These are phyloP conservation scores for Cystoderma amianthinum DNA, from an alignment of 768 basidiomycete species.

Conservation along the genomic window DNA sequence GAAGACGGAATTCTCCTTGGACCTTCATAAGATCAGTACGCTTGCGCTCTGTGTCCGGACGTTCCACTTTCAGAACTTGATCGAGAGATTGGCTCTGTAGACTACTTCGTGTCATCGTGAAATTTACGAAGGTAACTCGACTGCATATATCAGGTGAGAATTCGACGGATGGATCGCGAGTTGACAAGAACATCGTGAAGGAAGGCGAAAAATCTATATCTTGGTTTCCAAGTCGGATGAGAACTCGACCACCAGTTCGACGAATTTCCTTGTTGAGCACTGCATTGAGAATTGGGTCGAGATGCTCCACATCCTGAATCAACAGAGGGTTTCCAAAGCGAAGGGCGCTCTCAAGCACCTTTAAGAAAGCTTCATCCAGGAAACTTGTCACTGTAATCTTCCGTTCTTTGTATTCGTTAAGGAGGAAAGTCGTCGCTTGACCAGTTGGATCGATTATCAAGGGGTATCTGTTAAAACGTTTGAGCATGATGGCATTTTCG, in stretches of 20 bases:
- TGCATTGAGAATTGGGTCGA: conserved; percentile 95
- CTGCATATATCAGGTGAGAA: conserved; percentile 99
- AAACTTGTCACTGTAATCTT: conserved; percentile 99
- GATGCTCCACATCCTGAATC: conserved; percentile 96
- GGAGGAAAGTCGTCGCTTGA: conserved; percentile 89
- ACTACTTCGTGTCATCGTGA: conserved; percentile 98
- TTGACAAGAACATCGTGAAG: conserved; percentile 99
- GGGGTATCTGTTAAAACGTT: conserved; percentile 95
- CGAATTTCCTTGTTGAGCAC: conserved; percentile 96
- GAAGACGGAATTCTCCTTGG: conserved; percentile 94
- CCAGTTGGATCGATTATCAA: conserved; percentile 98
- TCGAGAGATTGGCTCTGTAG: conserved; percentile 97
- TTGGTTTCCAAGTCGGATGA: conserved; percentile 94
- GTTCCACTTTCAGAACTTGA: conserved; percentile 93
- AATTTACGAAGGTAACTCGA: conserved; percentile 92
- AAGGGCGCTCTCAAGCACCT: conserved; percentile 96
- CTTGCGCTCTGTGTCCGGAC: conserved; percentile 94
- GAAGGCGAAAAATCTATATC: conserved; percentile 99
- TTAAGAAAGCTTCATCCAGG: conserved; percentile 97
- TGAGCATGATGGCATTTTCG: conserved; percentile 99
- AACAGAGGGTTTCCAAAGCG: conserved; percentile 97
- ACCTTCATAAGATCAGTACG: conserved; percentile 96
- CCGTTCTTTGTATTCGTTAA: conserved; percentile 91
- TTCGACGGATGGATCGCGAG: conserved; percentile 93
- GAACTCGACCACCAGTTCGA: conserved; percentile 92